Evolutionary conservation across 495 filamentous ascomycete genomes (phyloP), one percentile per base, ranked within the genome.

Genomic region (Aspergillus biplanus): DNA sequence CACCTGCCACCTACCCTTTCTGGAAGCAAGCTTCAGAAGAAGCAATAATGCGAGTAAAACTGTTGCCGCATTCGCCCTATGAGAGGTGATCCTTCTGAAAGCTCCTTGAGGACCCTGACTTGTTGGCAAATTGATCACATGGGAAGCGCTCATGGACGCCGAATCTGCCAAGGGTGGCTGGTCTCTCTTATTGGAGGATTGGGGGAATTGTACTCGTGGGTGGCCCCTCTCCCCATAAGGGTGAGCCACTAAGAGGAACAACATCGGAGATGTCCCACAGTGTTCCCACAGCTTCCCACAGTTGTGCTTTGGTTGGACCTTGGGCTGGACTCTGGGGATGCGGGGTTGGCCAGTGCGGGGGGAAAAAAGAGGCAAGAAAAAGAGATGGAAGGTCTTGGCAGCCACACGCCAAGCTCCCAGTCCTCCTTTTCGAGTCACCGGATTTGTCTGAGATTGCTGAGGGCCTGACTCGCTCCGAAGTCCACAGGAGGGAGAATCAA

Each of bases 271-370:
- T 18, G 16, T 49, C 46, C 46, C 46, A 49, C 46, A 49, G 46
- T 16, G 39, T 49, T 18, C 46, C 46, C 12, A 15, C 46, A 18
- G 18, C 12, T 49, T 49, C 46, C 46, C 46, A 49, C 46, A 21
- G 46, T 18, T 15, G 46, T 16, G 13, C 8, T 18, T 16, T 8
- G n/a, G n/a, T 18, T 18, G 16, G 16, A 50, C 47, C 6, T 9
- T 50, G 47, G 47, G 47, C 47, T 27, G 27, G 47, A 12, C 47
- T 7, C 47, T 27, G 47, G 47, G 39, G 47, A 27, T 50, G 47
- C 47, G 47, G 47, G 47, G 47, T 7, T 50, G 47, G n/a, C 3
- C 16, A 50, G 6, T 31, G 47, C 47, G 47, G 47, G 47, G 47
- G 18, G 16, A 49, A 18, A 15, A 15, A 50, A n/a, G 12, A 49